phyloP scores from a whole-genome alignment of 768 basidiomycete species.

The Lentinula aciculospora region DNA sequence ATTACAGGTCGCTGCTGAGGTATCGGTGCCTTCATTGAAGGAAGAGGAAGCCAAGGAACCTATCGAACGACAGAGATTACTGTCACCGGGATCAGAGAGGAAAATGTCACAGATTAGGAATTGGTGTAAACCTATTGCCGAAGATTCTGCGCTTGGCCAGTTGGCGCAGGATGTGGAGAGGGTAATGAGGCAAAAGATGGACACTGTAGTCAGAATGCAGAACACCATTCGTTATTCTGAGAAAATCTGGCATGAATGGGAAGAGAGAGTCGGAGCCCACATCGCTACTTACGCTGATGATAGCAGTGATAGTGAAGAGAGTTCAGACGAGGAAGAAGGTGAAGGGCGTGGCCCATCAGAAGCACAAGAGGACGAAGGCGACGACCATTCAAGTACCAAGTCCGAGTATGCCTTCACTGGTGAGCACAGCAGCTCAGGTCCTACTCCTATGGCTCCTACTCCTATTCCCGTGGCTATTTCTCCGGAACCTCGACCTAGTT shows the following conservation, averaged over 20 bases:
- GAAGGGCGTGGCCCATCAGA: conserved; percentile 21
- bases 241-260: conserved; percentile 97
- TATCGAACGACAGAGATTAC: conserved; percentile 85
- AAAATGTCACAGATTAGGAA: conserved; percentile 78
- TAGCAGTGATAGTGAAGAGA: conserved; percentile 36
- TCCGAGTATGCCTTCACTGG: conserved; percentile 59
- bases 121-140: conserved; percentile 83
- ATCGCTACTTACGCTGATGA: conserved; percentile 52
- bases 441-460: conserved; percentile 25
- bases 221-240: conserved; percentile 96
- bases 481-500: conserved; percentile 20
- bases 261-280: conserved; percentile 74
- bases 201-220: conserved; percentile 92
- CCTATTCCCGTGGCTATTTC: conserved; percentile 68
- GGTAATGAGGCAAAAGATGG: conserved; percentile 88
- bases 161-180: conserved; percentile 86
- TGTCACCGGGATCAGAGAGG: conserved; percentile 86
- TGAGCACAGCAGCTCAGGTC: conserved; percentile 30
- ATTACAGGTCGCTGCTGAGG: conserved; percentile 69
- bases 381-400: conserved; percentile 56
- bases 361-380: conserved; percentile 24
- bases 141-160: conserved; percentile 79
- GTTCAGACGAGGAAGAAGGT: conserved; percentile 36
- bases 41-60: conserved; percentile 91
- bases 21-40: conserved; percentile 83